These are phyloP conservation scores for Trichoderma hamatum DNA, from an alignment of 2,329 filamentous ascomycete genomes.

Conservation along the genomic window DNA sequence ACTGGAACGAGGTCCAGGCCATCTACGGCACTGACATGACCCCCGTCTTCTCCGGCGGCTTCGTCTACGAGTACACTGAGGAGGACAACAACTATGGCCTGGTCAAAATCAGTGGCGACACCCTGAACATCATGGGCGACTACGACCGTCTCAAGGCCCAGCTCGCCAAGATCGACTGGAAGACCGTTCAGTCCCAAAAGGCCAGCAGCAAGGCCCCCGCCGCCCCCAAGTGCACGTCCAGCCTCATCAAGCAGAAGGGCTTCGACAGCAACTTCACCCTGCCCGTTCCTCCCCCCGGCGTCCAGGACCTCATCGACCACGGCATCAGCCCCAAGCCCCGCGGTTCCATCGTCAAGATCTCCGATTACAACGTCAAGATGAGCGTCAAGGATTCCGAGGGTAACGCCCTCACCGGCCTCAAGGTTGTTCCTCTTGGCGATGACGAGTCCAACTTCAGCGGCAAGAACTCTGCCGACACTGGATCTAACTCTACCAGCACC, in stretches of 20 bases:
- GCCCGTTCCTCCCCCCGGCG: constrained; percentile 68
- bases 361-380: constrained; percentile 60
- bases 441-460: constrained; percentile 52
- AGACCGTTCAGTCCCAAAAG: constrained; percentile 65
- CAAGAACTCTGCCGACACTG: constrained; percentile 45
- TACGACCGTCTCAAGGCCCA: constrained; percentile 75
- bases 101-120: constrained; percentile 62
- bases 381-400: constrained; percentile 47
- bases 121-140: constrained; percentile 62
- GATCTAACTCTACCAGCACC: constrained; percentile 31
- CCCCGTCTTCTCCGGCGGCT: constrained; percentile 69
- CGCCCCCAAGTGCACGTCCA: constrained; percentile 65
- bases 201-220: constrained; percentile 53
- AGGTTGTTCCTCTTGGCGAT: constrained; percentile 51
- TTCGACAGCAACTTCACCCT: constrained; percentile 83
- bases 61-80: constrained; percentile 81
- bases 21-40: constrained; percentile 75
- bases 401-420: constrained; percentile 48
- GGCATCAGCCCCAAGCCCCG: constrained; percentile 68
- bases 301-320: constrained; percentile 72
- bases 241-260: constrained; percentile 66
- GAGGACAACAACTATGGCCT: constrained; percentile 69
- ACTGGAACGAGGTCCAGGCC: constrained; percentile 74
- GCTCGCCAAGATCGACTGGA: constrained; percentile 75
- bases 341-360: constrained; percentile 71